phyloP scores from a whole-genome alignment of 352 stramenopile species.

The Ochromonadaceae sp. region DNA sequence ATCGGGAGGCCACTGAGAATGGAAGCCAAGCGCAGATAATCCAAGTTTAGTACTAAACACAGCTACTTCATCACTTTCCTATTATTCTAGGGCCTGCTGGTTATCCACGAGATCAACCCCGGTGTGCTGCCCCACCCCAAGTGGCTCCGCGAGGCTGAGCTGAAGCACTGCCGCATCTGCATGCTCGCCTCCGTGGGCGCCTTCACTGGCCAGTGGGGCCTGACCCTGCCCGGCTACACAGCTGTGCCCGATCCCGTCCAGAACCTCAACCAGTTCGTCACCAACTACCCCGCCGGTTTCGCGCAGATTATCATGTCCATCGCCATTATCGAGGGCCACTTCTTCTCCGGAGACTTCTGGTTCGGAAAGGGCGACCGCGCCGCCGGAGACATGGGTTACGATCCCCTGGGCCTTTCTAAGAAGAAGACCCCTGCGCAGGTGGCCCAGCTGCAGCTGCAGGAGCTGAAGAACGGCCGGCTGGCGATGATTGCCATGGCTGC shows the following conservation, averaged over 20 bases:
- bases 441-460: conserved; percentile 31
- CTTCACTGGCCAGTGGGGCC: conserved; percentile 17
- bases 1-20: too few species aligned
- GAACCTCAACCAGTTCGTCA: conserved; percentile 23
- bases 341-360: conserved; percentile 22
- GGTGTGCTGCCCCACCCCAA: conserved; percentile 24
- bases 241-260: conserved; percentile 18
- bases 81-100: conserved; percentile 19
- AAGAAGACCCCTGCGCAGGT: conserved; percentile 22
- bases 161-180: conserved; percentile 34
- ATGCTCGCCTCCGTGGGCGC: conserved; percentile 33
- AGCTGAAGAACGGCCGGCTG: conserved; percentile 37
- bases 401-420: conserved; percentile 6
- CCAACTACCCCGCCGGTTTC: conserved; percentile 26
- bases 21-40: too few species aligned
- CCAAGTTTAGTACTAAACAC: too few species aligned
- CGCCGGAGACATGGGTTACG: conserved; percentile 26
- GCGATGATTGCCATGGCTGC: conserved; percentile 34
- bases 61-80: too few species aligned
- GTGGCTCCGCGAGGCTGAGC: conserved; percentile 31
- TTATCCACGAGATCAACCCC: conserved; percentile 23
- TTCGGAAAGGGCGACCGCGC: conserved; percentile 29
- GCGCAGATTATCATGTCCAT: conserved; percentile 26
- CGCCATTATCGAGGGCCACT: conserved; percentile 22
- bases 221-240: conserved; percentile 26